Evolutionary conservation across 257 asterid species (phyloP), one percentile per base, ranked within the genome.

Genomic region (Solanum sejunctum): DNA sequence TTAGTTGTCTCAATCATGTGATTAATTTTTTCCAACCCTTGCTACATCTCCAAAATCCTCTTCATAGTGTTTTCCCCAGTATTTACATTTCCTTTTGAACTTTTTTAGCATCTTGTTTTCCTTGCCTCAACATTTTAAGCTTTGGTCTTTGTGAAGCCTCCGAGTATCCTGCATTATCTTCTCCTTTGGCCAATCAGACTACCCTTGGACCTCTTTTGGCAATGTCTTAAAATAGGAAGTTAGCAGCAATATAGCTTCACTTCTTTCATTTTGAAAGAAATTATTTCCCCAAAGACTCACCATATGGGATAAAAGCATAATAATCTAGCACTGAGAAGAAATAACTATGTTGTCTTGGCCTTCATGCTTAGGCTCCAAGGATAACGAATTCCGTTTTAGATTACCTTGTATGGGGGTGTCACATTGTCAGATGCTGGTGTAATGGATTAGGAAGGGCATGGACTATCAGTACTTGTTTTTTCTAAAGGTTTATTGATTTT

Each of bases 101-200:
- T 32, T 32, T 32, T 32, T 32, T 3, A 32, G 3, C 36, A 32
- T 32, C 3, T 32, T 32, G 3, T 32, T 32, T 32, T 32, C 3
- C 36, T 32, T 32, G 36, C 3, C 36, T 3, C 3, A 32, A 32
- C 36, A 32, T 32, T 32, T 32, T 32, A 32, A 32, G 36, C 36
- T 32, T 3, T 32, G 0, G 36, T 32, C 36, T 3, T 32, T 0
- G 36, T 90, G 88, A 17, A 94, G 95, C 89, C 90, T 91, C 66
- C 87, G 85, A 70, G 98, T 90, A 56, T 92, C 94, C 89, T 93
- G 92, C 98, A 90, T 93, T 56, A 96, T 88, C 90, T 93, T 94
- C 88, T 92, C 92, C 15, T 86, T 92, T 2, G 93, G 93, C 98
- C 98, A 96, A 39, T 91, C 92, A 11, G 80, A 87, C 98, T 95